phyloP scores from a whole-genome alignment of 495 filamentous ascomycete genomes.

The Aspergillus biplanus region DNA sequence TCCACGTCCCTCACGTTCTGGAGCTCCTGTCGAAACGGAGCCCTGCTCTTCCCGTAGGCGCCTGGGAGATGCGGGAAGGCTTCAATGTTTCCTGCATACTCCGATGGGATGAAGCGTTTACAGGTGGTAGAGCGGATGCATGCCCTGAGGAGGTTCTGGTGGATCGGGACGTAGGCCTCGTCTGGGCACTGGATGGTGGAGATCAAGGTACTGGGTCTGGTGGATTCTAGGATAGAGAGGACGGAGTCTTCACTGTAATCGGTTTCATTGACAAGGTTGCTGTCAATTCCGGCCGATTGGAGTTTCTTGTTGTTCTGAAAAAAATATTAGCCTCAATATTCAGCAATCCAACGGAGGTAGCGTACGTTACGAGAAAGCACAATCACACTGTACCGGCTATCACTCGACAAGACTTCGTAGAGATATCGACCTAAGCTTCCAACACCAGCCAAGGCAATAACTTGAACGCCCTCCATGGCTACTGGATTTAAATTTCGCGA shows the following conservation, averaged over 20 bases:
- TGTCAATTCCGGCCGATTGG: too few species aligned
- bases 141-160: constrained; percentile 20
- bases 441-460: too few species aligned
- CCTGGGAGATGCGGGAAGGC: constrained; percentile 20
- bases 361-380: too few species aligned
- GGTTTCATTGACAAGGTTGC: neutral
- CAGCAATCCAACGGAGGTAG: too few species aligned
- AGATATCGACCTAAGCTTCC: too few species aligned
- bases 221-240: constrained; percentile 10
- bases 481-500: too few species aligned
- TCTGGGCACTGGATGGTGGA: constrained; percentile 19
- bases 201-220: constrained; percentile 8
- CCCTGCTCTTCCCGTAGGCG: constrained; percentile 23
- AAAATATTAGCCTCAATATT: too few species aligned
- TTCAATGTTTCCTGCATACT: constrained; percentile 30
- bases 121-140: constrained; percentile 19
- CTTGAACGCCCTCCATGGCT: too few species aligned
- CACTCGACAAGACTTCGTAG: too few species aligned
- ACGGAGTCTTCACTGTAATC: constrained; percentile 19
- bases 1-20: constrained; percentile 9
- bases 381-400: too few species aligned
- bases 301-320: too few species aligned
- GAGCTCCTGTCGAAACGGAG: constrained; percentile 25
- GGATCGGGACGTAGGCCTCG: constrained; percentile 12
- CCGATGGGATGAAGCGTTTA: constrained; percentile 35